Conservation (phyloP, 2,329 filamentous ascomycete species). For the Fusarium begoniae region DNA sequence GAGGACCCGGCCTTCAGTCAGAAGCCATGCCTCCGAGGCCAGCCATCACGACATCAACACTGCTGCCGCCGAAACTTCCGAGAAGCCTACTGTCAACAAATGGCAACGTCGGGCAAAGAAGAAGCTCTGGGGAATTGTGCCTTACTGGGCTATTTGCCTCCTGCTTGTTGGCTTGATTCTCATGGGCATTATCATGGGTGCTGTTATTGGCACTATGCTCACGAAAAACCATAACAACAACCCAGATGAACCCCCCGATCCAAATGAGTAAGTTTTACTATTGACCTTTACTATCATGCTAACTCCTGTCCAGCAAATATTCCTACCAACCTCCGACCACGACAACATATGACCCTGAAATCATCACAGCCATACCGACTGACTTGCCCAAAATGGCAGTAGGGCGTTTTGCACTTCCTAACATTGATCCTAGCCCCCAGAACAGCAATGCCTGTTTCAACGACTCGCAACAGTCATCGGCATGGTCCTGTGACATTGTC, state of each 20-base stretch:
- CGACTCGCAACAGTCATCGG: constrained; percentile 61
- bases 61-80: constrained; percentile 54
- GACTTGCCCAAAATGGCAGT: constrained; percentile 62
- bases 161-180: constrained; percentile 59
- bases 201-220: constrained; percentile 62
- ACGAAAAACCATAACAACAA: constrained; percentile 24
- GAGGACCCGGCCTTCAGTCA: constrained; percentile 60
- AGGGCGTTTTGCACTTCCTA: constrained; percentile 66
- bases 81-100: constrained; percentile 59
- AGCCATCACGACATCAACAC: constrained; percentile 66
- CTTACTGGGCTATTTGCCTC: constrained; percentile 69
- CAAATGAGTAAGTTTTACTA: constrained; percentile 24
- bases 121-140: constrained; percentile 67
- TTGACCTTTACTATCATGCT: neutral
- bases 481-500: constrained; percentile 70
- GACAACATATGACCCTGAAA: constrained; percentile 58
- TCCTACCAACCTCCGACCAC: constrained; percentile 46
- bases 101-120: constrained; percentile 65
- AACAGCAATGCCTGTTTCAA: constrained; percentile 66
- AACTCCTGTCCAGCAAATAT: constrained; percentile 19
- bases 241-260: neutral
- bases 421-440: constrained; percentile 57
- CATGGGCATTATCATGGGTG: constrained; percentile 64
- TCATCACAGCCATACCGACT: constrained; percentile 59
- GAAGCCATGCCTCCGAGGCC: constrained; percentile 58